These are phyloP conservation scores for Calonectria hongkongensis DNA, from an alignment of 2,329 filamentous ascomycete genomes.

Conservation along the genomic window DNA sequence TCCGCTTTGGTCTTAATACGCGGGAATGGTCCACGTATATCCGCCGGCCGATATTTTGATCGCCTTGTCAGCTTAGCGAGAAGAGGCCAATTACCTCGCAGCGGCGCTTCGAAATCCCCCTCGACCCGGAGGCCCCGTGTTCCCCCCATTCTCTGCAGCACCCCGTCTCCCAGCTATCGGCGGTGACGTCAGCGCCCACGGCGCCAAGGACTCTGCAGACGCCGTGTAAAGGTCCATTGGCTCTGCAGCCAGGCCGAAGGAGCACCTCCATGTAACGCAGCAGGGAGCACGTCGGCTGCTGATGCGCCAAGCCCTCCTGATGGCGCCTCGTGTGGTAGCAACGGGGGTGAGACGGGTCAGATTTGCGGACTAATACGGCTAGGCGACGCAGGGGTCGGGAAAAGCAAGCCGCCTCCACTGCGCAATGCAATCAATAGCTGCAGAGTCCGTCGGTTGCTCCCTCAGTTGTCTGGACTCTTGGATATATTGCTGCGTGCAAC, in stretches of 20 bases:
- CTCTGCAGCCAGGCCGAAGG: neutral
- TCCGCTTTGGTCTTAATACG: neutral
- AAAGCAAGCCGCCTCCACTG: neutral
- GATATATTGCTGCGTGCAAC: too few relatives aligned
- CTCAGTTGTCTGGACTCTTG: too few relatives aligned
- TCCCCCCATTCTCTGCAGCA: slow-evolving; percentile 1
- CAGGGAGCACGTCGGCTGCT: slow-evolving; percentile 3
- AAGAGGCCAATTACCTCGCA: neutral
- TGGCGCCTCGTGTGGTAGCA: slow-evolving; percentile 1
- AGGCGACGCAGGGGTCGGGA: slow-evolving; percentile 3
- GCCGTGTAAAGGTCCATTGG: neutral
- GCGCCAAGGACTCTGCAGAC: neutral
- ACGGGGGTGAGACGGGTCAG: slow-evolving; percentile 5
- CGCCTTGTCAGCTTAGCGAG: slow-evolving; percentile 1
- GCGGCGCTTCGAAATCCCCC: neutral
- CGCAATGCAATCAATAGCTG: too few relatives aligned
- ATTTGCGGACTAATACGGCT: neutral
- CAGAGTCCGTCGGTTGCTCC: neutral
- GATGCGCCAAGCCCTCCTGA: neutral
- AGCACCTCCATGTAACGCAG: neutral
- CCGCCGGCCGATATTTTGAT: neutral
- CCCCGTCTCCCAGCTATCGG: neutral
- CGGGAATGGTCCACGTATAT: slow-evolving; percentile 4
- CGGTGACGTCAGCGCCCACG: neutral
- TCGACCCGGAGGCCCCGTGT: neutral